Base-by-base conservation (phyloP, 1,284 basidiomycete genomes). In the Rhodotorula sp. region DNA sequence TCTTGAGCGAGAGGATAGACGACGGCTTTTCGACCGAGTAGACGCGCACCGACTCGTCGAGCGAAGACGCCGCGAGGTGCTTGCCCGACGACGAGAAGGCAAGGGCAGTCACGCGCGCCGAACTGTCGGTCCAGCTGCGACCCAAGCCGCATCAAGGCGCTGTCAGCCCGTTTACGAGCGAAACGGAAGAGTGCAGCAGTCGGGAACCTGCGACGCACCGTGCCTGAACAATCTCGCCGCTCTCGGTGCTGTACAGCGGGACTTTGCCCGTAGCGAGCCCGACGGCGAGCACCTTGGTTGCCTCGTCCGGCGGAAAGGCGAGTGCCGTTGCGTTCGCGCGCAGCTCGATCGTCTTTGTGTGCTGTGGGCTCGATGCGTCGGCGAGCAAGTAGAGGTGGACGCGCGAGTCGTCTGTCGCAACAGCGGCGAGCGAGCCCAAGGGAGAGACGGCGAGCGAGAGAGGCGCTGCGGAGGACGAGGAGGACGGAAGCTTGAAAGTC, bases 281-380 rank as follows among this genome's bases (percentile, higher is more conserved):
- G 27, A 75, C 66, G 8, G 73, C 74, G 60, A 77, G 25, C 17
- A 66, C 44, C 55, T 42, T 21, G 41, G 21, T 41, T 25, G 44
- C 48, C 1, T 90, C 91, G 79, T 95, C 88, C 0, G 88, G 87
- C 0, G 91, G 91, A 82, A 97, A 92, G 0, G 91, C 88, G 3
- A 99, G 81, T 0, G 89, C 88, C 44, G 90, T 90, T 19, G 97
- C 85, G 13, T 86, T 82, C 46, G 88, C 88, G 69, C 90, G 88
- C 46, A 95, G 85, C 16, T 85, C 81, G 25, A 74, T 56, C 46
- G 58, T 44, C 25, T 55, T 27, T 19, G 77, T 64, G 34, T 79
- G 72, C 41, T 73, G 67, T 27, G 74, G 71, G 79, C 58, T 45
- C 50, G 88, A 89, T 91, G 42, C 85, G 41, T 21, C 7, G n/a